These are phyloP conservation scores for Phialophora expanda DNA, from an alignment of 2,329 filamentous ascomycete species.

Conservation along the genomic window DNA sequence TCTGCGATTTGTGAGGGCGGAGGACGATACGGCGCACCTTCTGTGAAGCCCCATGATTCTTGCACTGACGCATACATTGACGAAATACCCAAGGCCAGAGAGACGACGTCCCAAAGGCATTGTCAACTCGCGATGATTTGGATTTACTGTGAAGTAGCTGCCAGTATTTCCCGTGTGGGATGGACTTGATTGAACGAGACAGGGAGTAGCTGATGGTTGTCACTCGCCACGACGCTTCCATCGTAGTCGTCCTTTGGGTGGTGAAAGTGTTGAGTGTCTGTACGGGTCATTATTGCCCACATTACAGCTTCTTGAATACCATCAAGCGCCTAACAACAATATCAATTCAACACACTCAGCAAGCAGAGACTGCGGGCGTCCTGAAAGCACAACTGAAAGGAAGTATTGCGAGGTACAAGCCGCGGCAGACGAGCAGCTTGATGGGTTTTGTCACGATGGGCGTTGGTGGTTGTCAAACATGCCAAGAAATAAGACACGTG, in stretches of 20 bases:
- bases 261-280: not conserved
- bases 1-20: not conserved
- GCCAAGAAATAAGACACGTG: not conserved
- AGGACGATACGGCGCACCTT: not conserved
- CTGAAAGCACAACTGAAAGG: not conserved
- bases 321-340: not conserved
- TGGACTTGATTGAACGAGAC: not conserved
- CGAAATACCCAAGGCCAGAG: not conserved
- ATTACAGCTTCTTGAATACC: too few relatives aligned
- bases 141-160: too few relatives aligned
- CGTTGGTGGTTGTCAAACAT: not conserved
- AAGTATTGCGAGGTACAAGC: not conserved
- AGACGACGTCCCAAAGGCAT: not conserved
- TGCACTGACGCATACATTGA: not conserved
- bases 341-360: not conserved
- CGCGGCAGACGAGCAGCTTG: not conserved
- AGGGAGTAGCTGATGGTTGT: not conserved
- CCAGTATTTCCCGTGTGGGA: not conserved
- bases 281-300: not conserved
- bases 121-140: too few relatives aligned
- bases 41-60: not conserved
- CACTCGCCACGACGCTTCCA: not conserved
- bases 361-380: not conserved
- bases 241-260: not conserved
- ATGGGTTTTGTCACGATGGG: not conserved